Conservation (phyloP, 2,329 filamentous ascomycete species). For the Hypoxylon sp. region DNA sequence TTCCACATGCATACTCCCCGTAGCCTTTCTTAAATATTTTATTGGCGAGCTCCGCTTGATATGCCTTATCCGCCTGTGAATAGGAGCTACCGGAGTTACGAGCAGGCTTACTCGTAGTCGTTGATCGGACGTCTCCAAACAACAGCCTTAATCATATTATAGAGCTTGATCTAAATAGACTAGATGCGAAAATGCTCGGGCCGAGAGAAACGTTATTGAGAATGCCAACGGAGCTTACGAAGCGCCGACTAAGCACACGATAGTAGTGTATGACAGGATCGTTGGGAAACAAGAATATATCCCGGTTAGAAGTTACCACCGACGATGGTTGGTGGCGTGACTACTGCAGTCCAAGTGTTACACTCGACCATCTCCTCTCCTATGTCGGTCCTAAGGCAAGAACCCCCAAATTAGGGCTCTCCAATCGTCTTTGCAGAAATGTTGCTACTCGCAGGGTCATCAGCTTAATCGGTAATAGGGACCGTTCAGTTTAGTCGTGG, state of each 20-base stretch:
- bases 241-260: neutral
- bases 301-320: neutral
- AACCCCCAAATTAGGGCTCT: neutral
- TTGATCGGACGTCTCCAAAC: neutral
- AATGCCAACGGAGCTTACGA: neutral
- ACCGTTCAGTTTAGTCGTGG: neutral
- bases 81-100: neutral
- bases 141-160: neutral
- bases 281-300: slow-evolving; percentile 1
- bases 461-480: neutral
- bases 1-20: neutral
- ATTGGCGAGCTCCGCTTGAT: neutral
- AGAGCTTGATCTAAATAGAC: neutral
- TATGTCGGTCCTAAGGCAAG: neutral
- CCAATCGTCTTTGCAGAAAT: neutral
- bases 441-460: neutral
- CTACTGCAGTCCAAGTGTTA: neutral
- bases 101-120: neutral
- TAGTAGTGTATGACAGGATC: neutral
- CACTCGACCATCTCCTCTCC: neutral
- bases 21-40: neutral
- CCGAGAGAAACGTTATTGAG: neutral
- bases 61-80: neutral
- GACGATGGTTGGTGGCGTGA: neutral
- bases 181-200: neutral